These are phyloP conservation scores for Mycosphaerella sp. DNA, from an alignment of 2,329 filamentous ascomycete genomes.

Conservation along the genomic window DNA sequence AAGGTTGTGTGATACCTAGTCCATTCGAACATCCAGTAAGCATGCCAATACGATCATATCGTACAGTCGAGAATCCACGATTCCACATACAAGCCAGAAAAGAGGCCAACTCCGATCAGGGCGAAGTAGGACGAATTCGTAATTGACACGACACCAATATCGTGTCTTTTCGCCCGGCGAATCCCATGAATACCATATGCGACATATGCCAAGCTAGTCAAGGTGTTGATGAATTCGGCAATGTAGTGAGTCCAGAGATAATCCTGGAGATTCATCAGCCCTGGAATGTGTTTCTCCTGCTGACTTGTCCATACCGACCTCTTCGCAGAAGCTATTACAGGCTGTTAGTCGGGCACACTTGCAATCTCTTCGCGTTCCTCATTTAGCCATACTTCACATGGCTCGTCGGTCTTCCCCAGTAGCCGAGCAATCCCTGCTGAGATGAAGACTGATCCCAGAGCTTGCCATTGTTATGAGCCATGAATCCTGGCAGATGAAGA, in stretches of 20 bases:
- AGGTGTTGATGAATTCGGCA: constrained; percentile 28
- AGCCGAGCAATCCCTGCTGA: constrained; percentile 1
- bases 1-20: constrained; percentile 19
- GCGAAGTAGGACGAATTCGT: constrained; percentile 26
- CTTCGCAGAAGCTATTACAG: constrained; percentile 38
- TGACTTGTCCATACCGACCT: constrained; percentile 9
- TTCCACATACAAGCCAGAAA: constrained; percentile 15
- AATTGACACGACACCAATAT: constrained; percentile 18
- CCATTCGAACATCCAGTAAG: no score
- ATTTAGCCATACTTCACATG: constrained; percentile 32
- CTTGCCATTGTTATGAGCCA: constrained; percentile 7
- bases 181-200: constrained; percentile 25
- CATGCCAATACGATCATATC: no score
- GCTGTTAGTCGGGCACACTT: constrained; percentile 10
- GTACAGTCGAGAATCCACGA: no score
- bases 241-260: constrained; percentile 23
- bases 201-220: constrained; percentile 26
- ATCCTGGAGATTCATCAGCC: constrained; percentile 13
- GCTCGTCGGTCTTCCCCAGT: constrained; percentile 9
- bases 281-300: neutral
- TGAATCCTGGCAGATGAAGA: neutral
- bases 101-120: constrained; percentile 25
- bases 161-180: constrained; percentile 22
- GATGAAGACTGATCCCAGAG: constrained; percentile 13
- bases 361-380: neutral